Conservation (phyloP, 345 rosid species). For the Ceriops zippeliana region DNA sequence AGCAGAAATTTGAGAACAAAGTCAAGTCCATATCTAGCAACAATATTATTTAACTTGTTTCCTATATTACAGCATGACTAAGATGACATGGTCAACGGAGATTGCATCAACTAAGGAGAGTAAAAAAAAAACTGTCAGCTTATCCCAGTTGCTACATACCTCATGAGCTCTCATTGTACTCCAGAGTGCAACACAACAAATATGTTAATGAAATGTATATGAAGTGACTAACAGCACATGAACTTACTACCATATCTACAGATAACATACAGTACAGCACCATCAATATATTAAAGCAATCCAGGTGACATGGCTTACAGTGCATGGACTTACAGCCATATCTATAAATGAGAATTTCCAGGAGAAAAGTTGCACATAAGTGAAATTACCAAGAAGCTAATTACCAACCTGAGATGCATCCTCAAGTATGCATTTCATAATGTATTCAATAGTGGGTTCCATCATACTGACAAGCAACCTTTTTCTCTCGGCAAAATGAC, state of each 20-base stretch:
- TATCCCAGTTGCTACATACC: not conserved
- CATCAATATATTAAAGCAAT: not conserved
- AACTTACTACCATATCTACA: conserved; percentile 11
- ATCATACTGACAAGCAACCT: conserved; percentile 59
- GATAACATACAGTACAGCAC: conserved; percentile 2
- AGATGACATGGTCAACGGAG: conserved; percentile 1
- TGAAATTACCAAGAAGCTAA: conserved; percentile 8
- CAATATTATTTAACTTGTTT: conserved; percentile 1
- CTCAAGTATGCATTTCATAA: conserved; percentile 59
- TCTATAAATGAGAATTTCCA: conserved; percentile 13
- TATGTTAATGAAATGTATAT: not conserved
- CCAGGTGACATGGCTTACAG: not conserved
- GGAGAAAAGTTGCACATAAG: not conserved
- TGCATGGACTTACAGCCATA: not conserved
- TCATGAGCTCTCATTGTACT: not conserved
- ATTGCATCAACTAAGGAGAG: not conserved
- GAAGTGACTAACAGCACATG: not conserved
- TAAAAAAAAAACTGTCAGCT: not conserved
- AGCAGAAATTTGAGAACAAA: conserved; percentile 20
- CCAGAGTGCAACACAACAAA: not conserved
- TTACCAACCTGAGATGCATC: conserved; percentile 65
- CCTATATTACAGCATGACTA: conserved; percentile 4
- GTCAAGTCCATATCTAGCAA: not conserved
- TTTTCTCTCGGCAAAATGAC: conserved; percentile 40
- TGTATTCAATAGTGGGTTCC: conserved; percentile 76